Evolutionary conservation across 2,329 filamentous ascomycete genomes (phyloP).

Genomic region (Atkinsonella texensis): DNA sequence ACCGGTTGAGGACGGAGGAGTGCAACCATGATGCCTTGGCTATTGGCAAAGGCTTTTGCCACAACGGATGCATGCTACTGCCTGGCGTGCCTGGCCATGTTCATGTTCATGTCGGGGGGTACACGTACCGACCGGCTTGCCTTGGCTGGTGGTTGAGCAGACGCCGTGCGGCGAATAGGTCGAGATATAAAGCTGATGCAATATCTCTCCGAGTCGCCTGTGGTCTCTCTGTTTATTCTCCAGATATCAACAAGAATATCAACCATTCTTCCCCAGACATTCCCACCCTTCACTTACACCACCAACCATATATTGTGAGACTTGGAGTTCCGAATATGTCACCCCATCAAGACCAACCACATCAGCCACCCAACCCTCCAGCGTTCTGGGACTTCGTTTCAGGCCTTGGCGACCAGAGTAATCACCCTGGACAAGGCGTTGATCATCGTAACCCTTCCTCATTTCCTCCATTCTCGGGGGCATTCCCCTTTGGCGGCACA

Average conservation of each 20-base stretch:
- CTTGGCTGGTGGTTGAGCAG: not conserved
- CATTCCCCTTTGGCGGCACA: constrained; percentile 22
- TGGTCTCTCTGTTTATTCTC: not conserved
- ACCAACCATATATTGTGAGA: not conserved
- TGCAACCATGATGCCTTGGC: not conserved
- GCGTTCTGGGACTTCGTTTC: constrained; percentile 24
- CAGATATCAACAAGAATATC: not conserved
- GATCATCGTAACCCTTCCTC: constrained; percentile 20
- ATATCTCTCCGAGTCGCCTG: not conserved
- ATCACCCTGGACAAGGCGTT: constrained; percentile 22
- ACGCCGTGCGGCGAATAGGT: not conserved
- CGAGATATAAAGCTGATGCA: not conserved
- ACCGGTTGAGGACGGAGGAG: not conserved
- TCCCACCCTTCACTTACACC: not conserved
- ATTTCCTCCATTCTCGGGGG: constrained; percentile 15
- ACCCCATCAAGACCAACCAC: constrained; percentile 11
- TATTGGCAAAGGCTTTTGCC: not conserved
- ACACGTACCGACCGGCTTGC: not conserved
- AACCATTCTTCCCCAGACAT: not conserved
- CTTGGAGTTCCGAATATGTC: constrained; percentile 12
- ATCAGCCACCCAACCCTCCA: not conserved
- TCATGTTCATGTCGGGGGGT: not conserved
- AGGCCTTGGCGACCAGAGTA: constrained; percentile 18
- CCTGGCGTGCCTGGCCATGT: not conserved
- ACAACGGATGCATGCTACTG: not conserved